These are phyloP conservation scores for Heterobasidion parviporum DNA, from an alignment of 1,284 basidiomycete species.

Conservation along the genomic window DNA sequence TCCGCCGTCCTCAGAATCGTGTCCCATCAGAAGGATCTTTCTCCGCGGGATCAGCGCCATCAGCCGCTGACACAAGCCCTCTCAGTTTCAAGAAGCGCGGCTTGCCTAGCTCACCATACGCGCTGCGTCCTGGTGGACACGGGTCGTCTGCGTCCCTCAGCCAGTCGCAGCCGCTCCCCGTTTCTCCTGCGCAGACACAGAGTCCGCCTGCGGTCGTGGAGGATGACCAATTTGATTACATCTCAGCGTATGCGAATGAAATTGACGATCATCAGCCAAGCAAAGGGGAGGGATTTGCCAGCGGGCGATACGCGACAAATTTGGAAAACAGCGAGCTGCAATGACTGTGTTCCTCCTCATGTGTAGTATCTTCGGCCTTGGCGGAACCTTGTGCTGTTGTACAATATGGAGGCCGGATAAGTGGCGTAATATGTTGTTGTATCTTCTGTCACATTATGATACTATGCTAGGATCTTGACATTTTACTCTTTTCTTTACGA, in stretches of 20 bases:
- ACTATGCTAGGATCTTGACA: no score
- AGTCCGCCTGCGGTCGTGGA: constrained; percentile 17
- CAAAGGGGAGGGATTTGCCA: neutral
- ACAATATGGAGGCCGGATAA: no score
- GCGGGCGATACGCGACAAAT: neutral
- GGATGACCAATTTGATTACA: constrained; percentile 50
- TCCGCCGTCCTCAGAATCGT: constrained; percentile 46
- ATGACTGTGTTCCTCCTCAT: neutral
- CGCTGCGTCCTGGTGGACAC: constrained; percentile 10
- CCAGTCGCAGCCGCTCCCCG: constrained; percentile 1
- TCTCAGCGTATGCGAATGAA: constrained; percentile 34
- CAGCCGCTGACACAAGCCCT: constrained; percentile 34
- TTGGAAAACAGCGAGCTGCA: neutral
- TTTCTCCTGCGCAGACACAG: constrained; percentile 10
- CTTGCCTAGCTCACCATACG: constrained; percentile 31
- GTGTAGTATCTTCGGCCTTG: no score
- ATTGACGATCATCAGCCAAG: neutral
- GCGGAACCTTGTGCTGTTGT: no score
- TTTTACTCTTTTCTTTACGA: no score
- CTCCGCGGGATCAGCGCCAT: neutral
- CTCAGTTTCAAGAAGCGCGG: constrained; percentile 41
- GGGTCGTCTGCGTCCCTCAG: neutral
- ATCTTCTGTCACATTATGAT: no score
- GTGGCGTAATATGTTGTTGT: no score
- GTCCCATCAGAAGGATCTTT: constrained; percentile 9